Evolutionary conservation across 768 basidiomycete species (phyloP), one percentile per base, ranked within the genome.

Genomic region (Tricholoma saponaceum): DNA sequence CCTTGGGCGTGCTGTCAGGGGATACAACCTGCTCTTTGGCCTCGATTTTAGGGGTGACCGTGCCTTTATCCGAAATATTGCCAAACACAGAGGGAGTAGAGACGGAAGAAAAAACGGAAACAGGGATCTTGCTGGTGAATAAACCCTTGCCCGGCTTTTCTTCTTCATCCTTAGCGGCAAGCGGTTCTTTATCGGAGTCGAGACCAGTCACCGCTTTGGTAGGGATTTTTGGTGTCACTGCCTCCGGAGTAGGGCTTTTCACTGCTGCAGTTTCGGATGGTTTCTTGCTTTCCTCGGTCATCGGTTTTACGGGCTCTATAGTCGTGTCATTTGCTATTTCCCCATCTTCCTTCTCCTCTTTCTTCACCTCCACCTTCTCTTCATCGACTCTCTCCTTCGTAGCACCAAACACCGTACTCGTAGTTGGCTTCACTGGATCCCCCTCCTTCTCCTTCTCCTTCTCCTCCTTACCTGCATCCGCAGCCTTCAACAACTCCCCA

Each of bases 401-500:
- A 39, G 26, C 13, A 9, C 52, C 52, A 39, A 37, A 16, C 18
- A 50, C 51, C 18, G 37, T 44, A 46, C 35, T 51, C 2, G 53
- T 51, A 28, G 55, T 56, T 1, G 59, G 43, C 22, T 66, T 67
- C 9, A 66, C 59, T 6, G 67, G 60, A 32, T 49, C 47, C 14
- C 26, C 26, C 46, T 16, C 25, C 44, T 25, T 26, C 46, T 64
- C 72, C 22, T 23, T 25, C 44, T 13, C 44, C 22, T 46, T 25
- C 12, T 25, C 44, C 23, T 67, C 64, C 23, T 58, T 49, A 20
- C 69, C 67, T 18, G 66, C 66, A 46, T 70, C 73, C 44, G 64
- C 73, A 14, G 61, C 67, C 65, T 83, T 80, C 57, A 89, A 70
- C 47, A 90, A 64, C 26, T 89, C 84, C n/a, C 74, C 69, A 61